Base-by-base conservation (phyloP, 2,329 filamentous ascomycete genomes). In the Fusarium sp. region DNA sequence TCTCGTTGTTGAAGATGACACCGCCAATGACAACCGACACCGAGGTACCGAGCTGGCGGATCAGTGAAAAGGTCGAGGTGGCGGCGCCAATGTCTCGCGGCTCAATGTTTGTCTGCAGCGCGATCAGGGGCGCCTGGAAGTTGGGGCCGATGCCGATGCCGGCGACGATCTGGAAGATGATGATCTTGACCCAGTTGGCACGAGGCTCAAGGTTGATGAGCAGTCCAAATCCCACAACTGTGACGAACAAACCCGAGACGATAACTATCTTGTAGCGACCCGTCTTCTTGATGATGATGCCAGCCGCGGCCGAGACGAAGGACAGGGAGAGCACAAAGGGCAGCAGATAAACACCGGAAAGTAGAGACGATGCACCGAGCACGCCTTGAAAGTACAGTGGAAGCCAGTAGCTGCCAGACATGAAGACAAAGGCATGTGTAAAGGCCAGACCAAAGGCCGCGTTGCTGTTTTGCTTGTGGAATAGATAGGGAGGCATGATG, bases 371-470 rank as follows among this genome's bases (percentile, higher is more conserved):
- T 3, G 90, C 90, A 58, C 92, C 88, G 49, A 94, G 86, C 60
- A 93, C 91, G 60, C 92, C 89, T 82, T 97, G 94, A 83, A 95
- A 96, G 85, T 97, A 98, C 3, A 97, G 87, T 0, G 94, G 94
- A 6, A 97, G 86, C 83, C 93, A 97, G 85, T 96, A 97, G 70
- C 89, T 90, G 33, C 89, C 90, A 1, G 92, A 89, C 78, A 96
- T 94, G 85, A 96, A 96, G 72, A 93, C 90, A 74, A 92, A 89
- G 51, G 92, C 92, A 80, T 97, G 94, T 70, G 89, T 87, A 83
- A 94, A 94, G 74, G 91, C 92, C 49, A 93, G 85, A 4, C 84
- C 81, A 16, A 95, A 89, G 4, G 90, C 86, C 10, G 92, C 90
- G 33, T 92, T 78, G 79, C 93, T 95, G 33, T 90, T 92, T 38